Conservation (phyloP, 305 asterid species). For the Rubia peregrina region DNA sequence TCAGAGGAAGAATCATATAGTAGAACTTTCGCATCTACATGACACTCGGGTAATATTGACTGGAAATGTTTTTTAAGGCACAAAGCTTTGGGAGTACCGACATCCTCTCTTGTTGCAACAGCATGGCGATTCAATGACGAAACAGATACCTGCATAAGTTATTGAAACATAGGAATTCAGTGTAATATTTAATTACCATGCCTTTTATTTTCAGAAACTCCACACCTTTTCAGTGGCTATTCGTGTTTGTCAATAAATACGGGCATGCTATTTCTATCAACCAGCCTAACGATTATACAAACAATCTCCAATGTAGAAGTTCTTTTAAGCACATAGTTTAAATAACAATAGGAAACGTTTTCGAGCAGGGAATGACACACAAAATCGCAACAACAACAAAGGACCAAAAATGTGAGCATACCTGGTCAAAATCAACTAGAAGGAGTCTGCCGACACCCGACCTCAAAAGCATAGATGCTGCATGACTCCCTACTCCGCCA, state of each 20-base stretch:
- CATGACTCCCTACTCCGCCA: constrained; percentile 99
- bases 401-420: constrained; percentile 11
- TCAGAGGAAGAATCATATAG: constrained; percentile 85
- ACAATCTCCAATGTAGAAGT: neutral
- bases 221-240: neutral
- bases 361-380: neutral
- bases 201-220: neutral
- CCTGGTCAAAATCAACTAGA: constrained; percentile 98
- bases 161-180: neutral
- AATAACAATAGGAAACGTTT: neutral
- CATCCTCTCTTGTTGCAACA: constrained; percentile 95
- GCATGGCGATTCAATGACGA: constrained; percentile 97
- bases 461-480: constrained; percentile 97
- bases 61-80: constrained; percentile 84
- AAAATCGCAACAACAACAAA: neutral
- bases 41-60: constrained; percentile 83
- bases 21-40: constrained; percentile 72
- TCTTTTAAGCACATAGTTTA: neutral
- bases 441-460: constrained; percentile 92
- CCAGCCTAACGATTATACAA: neutral
- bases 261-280: neutral
- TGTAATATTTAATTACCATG: neutral
- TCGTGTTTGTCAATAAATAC: neutral
- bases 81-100: constrained; percentile 79
- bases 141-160: constrained; percentile 67